Percentiles rank a stretch among this genome's conserved stretches.
These are phyloP conservation scores for Backusella liffmaniae DNA, from an alignment of 192 early-diverging fungal species.

Conservation along the genomic window DNA sequence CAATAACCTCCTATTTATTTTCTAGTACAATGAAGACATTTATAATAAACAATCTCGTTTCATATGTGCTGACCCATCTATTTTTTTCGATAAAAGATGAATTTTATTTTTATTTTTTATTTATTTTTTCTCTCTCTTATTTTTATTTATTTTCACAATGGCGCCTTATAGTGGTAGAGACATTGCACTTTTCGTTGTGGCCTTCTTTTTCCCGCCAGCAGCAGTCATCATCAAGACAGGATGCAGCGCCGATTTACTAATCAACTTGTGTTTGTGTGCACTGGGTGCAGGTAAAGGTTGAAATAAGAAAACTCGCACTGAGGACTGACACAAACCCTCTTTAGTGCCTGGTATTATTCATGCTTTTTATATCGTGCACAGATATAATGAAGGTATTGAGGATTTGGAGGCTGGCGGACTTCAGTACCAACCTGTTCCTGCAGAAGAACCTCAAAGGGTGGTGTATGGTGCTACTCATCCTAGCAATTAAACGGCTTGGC, in stretches of 20 bases:
- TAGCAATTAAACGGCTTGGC: not conserved
- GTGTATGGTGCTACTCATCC: conserved; percentile 28
- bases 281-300: conserved; percentile 43
- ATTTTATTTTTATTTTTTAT: not conserved
- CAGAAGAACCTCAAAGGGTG: conserved; percentile 22
- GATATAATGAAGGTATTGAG: conserved; percentile 37
- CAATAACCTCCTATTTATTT: too few species aligned
- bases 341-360: conserved; percentile 63
- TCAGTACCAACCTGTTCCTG: conserved; percentile 27
- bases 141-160: not conserved
- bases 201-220: conserved; percentile 48
- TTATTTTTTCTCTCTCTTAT: not conserved
- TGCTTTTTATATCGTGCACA: conserved; percentile 59
- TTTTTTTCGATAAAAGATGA: too few species aligned
- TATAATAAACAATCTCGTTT: too few species aligned
- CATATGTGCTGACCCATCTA: too few species aligned
- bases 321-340: not conserved
- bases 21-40: too few species aligned
- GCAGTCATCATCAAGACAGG: conserved; percentile 66
- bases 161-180: conserved; percentile 40
- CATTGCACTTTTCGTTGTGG: conserved; percentile 49
- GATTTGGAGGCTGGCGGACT: conserved; percentile 31
- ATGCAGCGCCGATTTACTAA: conserved; percentile 52
- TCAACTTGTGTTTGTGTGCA: conserved; percentile 60
- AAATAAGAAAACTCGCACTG: not conserved